Conservation (phyloP, 2,329 filamentous ascomycete genomes). For the Neofusicoccum laricinum region DNA sequence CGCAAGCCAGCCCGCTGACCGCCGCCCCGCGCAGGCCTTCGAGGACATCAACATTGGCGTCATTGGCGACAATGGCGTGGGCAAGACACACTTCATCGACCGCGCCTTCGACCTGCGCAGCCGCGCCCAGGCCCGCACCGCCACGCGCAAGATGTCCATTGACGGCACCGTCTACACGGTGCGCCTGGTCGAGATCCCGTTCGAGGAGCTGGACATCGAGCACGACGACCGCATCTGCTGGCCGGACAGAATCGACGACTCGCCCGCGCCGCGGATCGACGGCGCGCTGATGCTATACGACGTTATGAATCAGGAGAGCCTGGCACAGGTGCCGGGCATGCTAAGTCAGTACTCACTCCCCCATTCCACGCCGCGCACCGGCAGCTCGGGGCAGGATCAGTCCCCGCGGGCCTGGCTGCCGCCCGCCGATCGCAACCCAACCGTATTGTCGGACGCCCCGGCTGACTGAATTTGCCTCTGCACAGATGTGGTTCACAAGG, state of each 20-base stretch:
- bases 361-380: constrained; percentile 14
- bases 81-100: constrained; percentile 60
- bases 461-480: constrained; percentile 19
- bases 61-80: constrained; percentile 52
- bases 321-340: constrained; percentile 70
- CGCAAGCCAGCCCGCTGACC: constrained; percentile 19
- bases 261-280: constrained; percentile 72
- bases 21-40: constrained; percentile 23
- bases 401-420: constrained; percentile 3
- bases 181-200: constrained; percentile 55
- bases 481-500: constrained; percentile 70
- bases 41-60: constrained; percentile 59
- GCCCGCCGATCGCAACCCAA: constrained; percentile 8
- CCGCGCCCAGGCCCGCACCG: background rate
- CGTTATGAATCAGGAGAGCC: constrained; percentile 73
- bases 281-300: constrained; percentile 86
- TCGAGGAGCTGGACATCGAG: constrained; percentile 51
- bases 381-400: constrained; percentile 19
- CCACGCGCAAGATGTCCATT: constrained; percentile 53
- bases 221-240: constrained; percentile 53
- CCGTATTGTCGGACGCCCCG: background rate
- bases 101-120: constrained; percentile 51
- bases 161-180: constrained; percentile 56
- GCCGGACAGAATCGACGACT: constrained; percentile 59
- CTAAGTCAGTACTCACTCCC: constrained; percentile 62